A percentile compares a stretch with the other conserved stretches of the same genome.
Evolutionary conservation across 805 yeast genomes (phyloP).

Genomic region (Metschnikowia cubensis): DNA sequence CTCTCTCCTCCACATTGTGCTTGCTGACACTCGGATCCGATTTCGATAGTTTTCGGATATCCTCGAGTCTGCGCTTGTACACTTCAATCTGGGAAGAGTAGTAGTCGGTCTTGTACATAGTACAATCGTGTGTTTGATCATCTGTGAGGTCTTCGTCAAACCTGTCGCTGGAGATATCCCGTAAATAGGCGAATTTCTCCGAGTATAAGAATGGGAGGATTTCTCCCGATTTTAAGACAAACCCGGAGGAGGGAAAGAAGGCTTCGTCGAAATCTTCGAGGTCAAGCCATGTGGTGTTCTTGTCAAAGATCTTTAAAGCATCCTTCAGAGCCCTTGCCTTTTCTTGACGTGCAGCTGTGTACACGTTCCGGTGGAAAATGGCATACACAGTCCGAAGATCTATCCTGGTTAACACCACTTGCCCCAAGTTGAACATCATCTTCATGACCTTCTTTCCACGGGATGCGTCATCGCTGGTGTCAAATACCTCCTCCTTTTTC

Average conservation of each 20-base stretch:
- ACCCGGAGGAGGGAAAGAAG: constrained; percentile 36
- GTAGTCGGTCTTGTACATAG: constrained; percentile 24
- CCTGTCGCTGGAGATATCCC: constrained; percentile 45
- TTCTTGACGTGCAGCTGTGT: constrained; percentile 10
- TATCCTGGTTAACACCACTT: constrained; percentile 49
- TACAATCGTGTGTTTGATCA: constrained; percentile 30
- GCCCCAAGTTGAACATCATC: constrained; percentile 65
- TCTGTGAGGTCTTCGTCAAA: constrained; percentile 16
- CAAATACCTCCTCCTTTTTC: constrained; percentile 34
- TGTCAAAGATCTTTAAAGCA: constrained; percentile 43
- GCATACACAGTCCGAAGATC: constrained; percentile 60
- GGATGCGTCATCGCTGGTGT: constrained; percentile 43
- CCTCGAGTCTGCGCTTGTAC: constrained; percentile 24
- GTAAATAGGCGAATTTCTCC: constrained; percentile 63
- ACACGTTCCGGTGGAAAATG: constrained; percentile 34
- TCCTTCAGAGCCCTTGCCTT: constrained; percentile 7
- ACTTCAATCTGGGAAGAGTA: constrained; percentile 27
- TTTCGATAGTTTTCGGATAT: constrained; percentile 17
- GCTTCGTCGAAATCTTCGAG: constrained; percentile 58
- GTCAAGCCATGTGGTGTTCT: constrained; percentile 61
- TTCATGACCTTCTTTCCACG: constrained; percentile 46
- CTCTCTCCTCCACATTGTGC: constrained; percentile 9
- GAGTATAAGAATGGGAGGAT: constrained; percentile 63
- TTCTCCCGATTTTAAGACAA: constrained; percentile 39
- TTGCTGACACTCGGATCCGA: constrained; percentile 6